These are phyloP conservation scores for Penicillium paradoxum DNA, from an alignment of 495 filamentous ascomycete species.

Conservation along the genomic window DNA sequence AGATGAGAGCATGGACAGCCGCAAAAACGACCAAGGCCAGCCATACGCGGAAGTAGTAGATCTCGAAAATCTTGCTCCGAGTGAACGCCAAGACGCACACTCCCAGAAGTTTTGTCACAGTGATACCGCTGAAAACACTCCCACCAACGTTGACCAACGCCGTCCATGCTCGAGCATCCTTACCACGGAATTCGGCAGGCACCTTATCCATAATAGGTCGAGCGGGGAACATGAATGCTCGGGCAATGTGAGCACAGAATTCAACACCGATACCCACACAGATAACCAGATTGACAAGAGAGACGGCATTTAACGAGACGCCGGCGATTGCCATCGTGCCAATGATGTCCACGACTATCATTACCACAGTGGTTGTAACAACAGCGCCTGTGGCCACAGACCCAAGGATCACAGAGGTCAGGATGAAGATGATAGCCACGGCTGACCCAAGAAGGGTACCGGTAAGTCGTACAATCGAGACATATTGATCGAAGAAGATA, in stretches of 20 bases:
- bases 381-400: slow-evolving; percentile 77
- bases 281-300: slow-evolving; percentile 94
- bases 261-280: slow-evolving; percentile 94
- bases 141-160: slow-evolving; percentile 90
- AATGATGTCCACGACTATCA: slow-evolving; percentile 93
- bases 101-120: slow-evolving; percentile 87
- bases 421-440: slow-evolving; percentile 72
- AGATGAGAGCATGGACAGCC: slow-evolving; percentile 83
- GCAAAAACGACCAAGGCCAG: slow-evolving; percentile 83
- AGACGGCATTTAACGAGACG: slow-evolving; percentile 93
- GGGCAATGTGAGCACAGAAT: slow-evolving; percentile 94
- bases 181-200: slow-evolving; percentile 58
- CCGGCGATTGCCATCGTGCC: slow-evolving; percentile 85
- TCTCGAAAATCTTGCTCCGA: slow-evolving; percentile 96
- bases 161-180: slow-evolving; percentile 83
- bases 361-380: slow-evolving; percentile 77
- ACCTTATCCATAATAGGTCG: slow-evolving; percentile 70
- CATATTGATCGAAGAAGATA: slow-evolving; percentile 98
- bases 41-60: slow-evolving; percentile 99
- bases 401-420: slow-evolving; percentile 75
- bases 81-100: slow-evolving; percentile 93
- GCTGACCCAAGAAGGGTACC: slow-evolving; percentile 75
- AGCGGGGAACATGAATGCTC: slow-evolving; percentile 91
- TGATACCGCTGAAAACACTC: slow-evolving; percentile 93
- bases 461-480: slow-evolving; percentile 73